A percentile compares a stretch with the other conserved stretches of the same genome.
These are phyloP conservation scores for Aureobasidium sp. DNA, from an alignment of 2,329 filamentous ascomycete genomes.

Conservation along the genomic window DNA sequence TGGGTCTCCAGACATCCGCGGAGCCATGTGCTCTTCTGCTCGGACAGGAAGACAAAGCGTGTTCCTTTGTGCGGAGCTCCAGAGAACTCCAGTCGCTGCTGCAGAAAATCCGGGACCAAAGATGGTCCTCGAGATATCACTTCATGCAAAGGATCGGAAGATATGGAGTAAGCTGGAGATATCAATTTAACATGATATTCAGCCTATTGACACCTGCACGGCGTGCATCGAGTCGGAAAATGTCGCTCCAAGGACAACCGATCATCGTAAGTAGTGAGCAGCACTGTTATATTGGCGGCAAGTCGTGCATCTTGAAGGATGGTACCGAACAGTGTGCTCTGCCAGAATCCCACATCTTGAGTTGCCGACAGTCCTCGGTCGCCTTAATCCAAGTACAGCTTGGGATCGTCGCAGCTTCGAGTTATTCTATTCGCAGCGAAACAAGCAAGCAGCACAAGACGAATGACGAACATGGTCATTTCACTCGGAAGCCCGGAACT, in stretches of 20 bases:
- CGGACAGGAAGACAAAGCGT: not conserved
- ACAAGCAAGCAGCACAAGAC: not conserved
- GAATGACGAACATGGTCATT: not conserved
- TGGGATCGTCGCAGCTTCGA: not conserved
- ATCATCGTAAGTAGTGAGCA: not conserved
- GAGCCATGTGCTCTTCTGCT: not conserved
- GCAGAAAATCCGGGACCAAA: not conserved
- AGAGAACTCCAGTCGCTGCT: not conserved
- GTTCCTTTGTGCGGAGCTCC: slow-evolving; percentile 1
- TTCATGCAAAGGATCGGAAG: not conserved
- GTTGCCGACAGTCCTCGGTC: not conserved
- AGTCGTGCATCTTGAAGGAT: not conserved
- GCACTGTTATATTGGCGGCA: not conserved
- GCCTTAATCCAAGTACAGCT: not conserved
- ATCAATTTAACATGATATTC: not conserved
- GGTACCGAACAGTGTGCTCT: not conserved
- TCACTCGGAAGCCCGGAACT: not conserved
- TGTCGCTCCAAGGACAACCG: not conserved
- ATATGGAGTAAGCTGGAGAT: not conserved
- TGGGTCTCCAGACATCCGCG: not conserved
- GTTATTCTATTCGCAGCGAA: not conserved
- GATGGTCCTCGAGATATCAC: not conserved
- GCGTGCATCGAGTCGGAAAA: not conserved
- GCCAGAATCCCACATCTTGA: not conserved
- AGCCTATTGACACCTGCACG: not conserved